phyloP scores from a whole-genome alignment of 208 protist genomes.

The Crithidia bombi region DNA sequence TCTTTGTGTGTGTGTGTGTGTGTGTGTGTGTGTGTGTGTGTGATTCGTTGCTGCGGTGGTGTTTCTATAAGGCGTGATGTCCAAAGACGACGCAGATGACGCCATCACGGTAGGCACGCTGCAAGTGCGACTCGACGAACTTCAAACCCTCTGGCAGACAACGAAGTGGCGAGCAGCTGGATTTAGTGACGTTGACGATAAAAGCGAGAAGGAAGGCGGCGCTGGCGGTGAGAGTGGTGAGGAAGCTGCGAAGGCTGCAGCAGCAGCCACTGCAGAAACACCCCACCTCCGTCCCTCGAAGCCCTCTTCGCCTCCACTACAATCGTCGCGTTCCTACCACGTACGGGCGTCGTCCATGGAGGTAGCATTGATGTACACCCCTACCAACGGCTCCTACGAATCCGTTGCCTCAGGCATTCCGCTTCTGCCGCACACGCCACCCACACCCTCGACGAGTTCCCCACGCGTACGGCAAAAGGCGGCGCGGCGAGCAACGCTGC shows the following conservation, averaged over 20 bases:
- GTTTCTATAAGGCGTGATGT: background rate
- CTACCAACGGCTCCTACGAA: background rate
- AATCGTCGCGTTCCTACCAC: constrained; percentile 6
- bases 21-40: background rate
- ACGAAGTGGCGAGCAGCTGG: background rate
- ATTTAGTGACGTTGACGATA: background rate
- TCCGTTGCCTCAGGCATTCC: background rate
- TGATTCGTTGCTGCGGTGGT: background rate
- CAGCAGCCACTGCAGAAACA: too few species aligned
- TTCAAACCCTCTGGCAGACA: constrained; percentile 16
- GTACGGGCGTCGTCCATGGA: background rate
- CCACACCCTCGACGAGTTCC: constrained; percentile 5
- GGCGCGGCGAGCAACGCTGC: background rate
- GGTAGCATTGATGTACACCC: background rate
- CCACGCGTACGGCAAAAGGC: constrained; percentile 3
- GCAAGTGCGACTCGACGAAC: constrained; percentile 10
- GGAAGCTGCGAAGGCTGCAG: background rate
- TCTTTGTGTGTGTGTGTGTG: background rate
- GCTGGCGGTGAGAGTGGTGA: background rate
- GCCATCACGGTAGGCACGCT: constrained; percentile 2
- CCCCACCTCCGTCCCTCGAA: background rate
- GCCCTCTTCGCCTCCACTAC: constrained; percentile 1
- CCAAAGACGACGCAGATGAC: background rate
- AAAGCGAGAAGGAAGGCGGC: background rate
- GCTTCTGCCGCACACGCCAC: background rate